These are phyloP conservation scores for Epichloe bromicola DNA, from an alignment of 2,329 filamentous ascomycete genomes.

Conservation along the genomic window DNA sequence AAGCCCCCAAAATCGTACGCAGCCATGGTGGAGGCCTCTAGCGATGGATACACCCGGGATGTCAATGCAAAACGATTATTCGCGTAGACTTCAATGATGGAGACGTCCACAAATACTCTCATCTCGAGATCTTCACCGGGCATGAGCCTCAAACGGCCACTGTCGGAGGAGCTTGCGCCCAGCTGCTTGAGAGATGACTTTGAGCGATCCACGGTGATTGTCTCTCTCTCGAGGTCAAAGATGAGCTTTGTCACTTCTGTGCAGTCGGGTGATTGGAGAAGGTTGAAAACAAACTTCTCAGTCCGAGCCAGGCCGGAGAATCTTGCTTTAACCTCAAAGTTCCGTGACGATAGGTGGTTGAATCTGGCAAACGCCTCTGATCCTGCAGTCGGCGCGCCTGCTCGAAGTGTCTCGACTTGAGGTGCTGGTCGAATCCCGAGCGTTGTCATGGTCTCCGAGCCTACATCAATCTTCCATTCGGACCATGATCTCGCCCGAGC, in stretches of 20 bases:
- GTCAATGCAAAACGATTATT: slow-evolving; percentile 13
- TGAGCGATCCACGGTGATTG: slow-evolving; percentile 9
- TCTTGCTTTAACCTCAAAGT: slow-evolving; percentile 4
- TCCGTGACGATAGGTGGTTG: background rate
- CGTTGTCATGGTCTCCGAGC: slow-evolving; percentile 6
- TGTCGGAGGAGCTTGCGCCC: slow-evolving; percentile 1
- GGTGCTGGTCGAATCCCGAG: slow-evolving; percentile 9
- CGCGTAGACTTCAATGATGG: slow-evolving; percentile 11
- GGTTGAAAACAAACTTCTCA: slow-evolving; percentile 4
- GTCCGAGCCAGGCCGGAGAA: slow-evolving; percentile 2
- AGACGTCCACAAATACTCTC: slow-evolving; percentile 11
- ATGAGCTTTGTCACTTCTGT: slow-evolving; percentile 8
- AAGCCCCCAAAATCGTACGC: slow-evolving; percentile 3
- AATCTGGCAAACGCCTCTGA: slow-evolving; percentile 1
- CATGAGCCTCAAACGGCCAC: slow-evolving; percentile 1
- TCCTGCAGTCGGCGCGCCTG: background rate
- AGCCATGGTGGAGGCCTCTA: slow-evolving; percentile 3
- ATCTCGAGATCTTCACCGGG: slow-evolving; percentile 10
- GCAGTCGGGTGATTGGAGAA: slow-evolving; percentile 4
- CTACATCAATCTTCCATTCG: slow-evolving; percentile 8
- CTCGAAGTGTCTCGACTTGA: slow-evolving; percentile 4
- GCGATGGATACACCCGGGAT: slow-evolving; percentile 10
- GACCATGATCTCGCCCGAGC: background rate
- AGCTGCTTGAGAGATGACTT: slow-evolving; percentile 8
- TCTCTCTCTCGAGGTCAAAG: slow-evolving; percentile 8